phyloP scores from a whole-genome alignment of 1,284 basidiomycete genomes.

The Singerocomus inundabilis region DNA sequence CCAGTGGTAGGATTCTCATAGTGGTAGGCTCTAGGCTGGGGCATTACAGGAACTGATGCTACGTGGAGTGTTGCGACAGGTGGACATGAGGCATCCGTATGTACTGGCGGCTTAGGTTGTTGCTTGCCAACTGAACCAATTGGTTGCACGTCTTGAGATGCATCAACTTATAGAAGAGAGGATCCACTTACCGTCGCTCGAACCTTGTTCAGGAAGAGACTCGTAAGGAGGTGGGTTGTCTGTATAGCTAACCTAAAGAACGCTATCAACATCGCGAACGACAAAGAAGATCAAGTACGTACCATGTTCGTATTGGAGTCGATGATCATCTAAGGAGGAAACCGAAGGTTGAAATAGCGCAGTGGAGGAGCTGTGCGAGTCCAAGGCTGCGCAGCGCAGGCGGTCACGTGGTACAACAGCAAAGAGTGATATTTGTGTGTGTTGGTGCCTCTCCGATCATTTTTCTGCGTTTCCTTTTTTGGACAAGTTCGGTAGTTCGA shows the following conservation, averaged over 20 bases:
- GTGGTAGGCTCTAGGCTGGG: conserved; percentile 34
- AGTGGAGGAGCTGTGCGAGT: conserved; percentile 1
- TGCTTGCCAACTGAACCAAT: conserved; percentile 8
- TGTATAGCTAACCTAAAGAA: conserved; percentile 19
- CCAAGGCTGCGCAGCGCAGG: conserved; percentile 3
- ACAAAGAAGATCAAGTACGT: neutral
- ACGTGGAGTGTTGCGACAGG: conserved; percentile 25
- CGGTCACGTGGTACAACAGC: conserved; percentile 24
- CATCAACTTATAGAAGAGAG: neutral
- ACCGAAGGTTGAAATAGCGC: neutral
- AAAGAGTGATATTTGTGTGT: conserved; percentile 20
- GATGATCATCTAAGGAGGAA: conserved; percentile 21
- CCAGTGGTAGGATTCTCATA: conserved; percentile 47
- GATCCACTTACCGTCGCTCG: conserved; percentile 18
- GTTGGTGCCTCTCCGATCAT: conserved; percentile 15
- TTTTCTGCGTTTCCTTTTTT: conserved; percentile 15
- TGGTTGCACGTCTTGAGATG: conserved; percentile 11
- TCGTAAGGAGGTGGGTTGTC: conserved; percentile 34
- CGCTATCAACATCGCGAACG: neutral
- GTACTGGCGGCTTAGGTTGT: conserved; percentile 10
- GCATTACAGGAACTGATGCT: conserved; percentile 28
- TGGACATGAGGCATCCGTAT: conserved; percentile 7
- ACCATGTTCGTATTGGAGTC: conserved; percentile 31
- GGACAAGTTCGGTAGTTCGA: neutral
- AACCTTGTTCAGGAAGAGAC: conserved; percentile 12